These are phyloP conservation scores for Ophiostoma himal-ulmi DNA, from an alignment of 2,329 filamentous ascomycete species.

Conservation along the genomic window DNA sequence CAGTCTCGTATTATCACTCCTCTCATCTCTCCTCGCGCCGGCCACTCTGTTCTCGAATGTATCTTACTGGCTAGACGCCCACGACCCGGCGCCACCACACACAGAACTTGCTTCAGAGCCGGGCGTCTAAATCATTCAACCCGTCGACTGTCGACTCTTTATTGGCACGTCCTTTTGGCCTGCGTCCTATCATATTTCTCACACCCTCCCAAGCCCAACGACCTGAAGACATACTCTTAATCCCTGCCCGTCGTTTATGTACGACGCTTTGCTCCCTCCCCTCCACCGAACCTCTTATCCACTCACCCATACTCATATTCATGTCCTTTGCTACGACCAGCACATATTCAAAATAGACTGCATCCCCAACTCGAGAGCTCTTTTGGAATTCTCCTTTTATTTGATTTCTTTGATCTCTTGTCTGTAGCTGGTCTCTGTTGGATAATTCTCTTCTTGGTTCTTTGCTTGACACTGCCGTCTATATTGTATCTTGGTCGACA, in stretches of 20 bases:
- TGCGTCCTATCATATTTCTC: conserved; percentile 40
- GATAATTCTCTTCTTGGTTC: conserved; percentile 31
- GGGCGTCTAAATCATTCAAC: conserved; percentile 44
- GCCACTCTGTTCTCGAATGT: conserved; percentile 15
- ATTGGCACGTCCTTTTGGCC: conserved; percentile 33
- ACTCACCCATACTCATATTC: conserved; percentile 27
- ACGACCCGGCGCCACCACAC: conserved; percentile 34
- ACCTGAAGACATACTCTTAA: conserved; percentile 27
- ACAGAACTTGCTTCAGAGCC: conserved; percentile 27
- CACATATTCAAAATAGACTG: conserved; percentile 49
- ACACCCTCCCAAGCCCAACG: conserved; percentile 26
- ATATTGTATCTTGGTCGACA: conserved; percentile 19
- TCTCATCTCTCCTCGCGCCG: conserved; percentile 25
- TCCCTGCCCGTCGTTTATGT: conserved; percentile 36
- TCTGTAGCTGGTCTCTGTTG: conserved; percentile 34
- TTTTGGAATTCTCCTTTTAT: conserved; percentile 33
- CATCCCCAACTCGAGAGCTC: conserved; percentile 36
- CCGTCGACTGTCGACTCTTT: conserved; percentile 32
- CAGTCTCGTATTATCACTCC: not conserved
- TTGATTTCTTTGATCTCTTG: conserved; percentile 39
- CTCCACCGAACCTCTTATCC: conserved; percentile 33
- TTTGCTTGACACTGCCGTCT: conserved; percentile 13
- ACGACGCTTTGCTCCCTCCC: conserved; percentile 29
- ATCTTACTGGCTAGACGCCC: conserved; percentile 21
- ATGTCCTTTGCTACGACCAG: conserved; percentile 29